These are phyloP conservation scores for Pouteria glomerata DNA, from an alignment of 148 eudicot genomes.

Conservation along the genomic window DNA sequence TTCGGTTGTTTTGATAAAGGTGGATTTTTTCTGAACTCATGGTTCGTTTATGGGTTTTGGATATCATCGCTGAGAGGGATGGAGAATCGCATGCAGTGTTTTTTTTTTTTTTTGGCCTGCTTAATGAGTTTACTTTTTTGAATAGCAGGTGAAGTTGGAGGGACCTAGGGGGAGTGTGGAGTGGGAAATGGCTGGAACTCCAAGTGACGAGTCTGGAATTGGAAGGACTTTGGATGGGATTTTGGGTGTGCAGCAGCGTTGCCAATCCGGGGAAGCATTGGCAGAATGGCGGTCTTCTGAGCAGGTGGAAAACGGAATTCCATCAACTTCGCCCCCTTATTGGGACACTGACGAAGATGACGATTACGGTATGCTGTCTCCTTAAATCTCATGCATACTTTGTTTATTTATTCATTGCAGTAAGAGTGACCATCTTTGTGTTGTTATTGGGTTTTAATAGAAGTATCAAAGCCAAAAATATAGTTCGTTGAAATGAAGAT, in stretches of 20 bases:
- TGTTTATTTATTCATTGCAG: too few species aligned
- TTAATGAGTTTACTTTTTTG: background rate
- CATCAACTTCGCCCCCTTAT: conserved; percentile 89
- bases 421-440: too few species aligned
- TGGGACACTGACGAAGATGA: conserved; percentile 90
- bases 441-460: too few species aligned
- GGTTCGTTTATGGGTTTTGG: background rate
- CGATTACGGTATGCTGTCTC: conserved; percentile 41
- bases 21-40: background rate
- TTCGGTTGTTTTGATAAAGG: conserved; percentile 3
- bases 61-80: too few species aligned
- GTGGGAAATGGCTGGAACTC: conserved; percentile 64
- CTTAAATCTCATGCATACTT: too few species aligned
- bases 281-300: conserved; percentile 86
- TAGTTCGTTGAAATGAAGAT: too few species aligned
- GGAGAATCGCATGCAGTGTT: too few species aligned
- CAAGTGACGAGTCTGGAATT: conserved; percentile 50
- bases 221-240: conserved; percentile 54
- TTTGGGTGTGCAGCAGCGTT: conserved; percentile 48
- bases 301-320: conserved; percentile 74
- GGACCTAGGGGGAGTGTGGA: too few species aligned
- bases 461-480: too few species aligned
- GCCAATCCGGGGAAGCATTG: conserved; percentile 67
- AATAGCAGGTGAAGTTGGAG: conserved; percentile 38
- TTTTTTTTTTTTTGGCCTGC: too few species aligned